Conservation (phyloP, 257 asterid genomes). For the Solanum gracilifrons region DNA sequence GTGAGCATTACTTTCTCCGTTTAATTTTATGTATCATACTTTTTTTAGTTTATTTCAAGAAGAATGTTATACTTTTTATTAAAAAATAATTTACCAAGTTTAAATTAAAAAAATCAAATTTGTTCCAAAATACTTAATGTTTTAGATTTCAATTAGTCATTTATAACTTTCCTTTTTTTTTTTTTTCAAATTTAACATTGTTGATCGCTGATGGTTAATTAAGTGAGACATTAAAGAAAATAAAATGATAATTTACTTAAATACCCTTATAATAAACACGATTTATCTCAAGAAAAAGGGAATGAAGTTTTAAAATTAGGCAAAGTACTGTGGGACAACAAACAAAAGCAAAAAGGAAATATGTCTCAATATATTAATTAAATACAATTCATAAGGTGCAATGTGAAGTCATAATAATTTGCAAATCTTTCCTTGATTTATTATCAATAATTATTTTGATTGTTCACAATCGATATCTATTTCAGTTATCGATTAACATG, state of each 20-base stretch:
- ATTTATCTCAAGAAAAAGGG: background rate
- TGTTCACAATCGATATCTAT: background rate
- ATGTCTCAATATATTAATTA: background rate
- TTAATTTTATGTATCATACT: background rate
- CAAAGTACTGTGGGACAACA: background rate
- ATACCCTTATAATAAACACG: background rate
- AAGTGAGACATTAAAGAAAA: background rate
- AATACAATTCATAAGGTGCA: background rate
- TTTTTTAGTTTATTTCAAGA: too few relatives aligned
- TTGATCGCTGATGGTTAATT: background rate
- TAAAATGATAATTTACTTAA: too few relatives aligned
- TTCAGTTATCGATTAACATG: fast-evolving
- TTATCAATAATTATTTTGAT: background rate
- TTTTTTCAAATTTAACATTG: too few relatives aligned
- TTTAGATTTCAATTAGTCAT: too few relatives aligned
- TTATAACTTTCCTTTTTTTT: fast-evolving
- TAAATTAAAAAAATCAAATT: too few relatives aligned
- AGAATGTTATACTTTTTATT: too few relatives aligned
- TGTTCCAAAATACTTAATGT: background rate
- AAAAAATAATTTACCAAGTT: too few relatives aligned
- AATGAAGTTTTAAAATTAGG: background rate
- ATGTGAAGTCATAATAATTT: background rate
- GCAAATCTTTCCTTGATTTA: background rate
- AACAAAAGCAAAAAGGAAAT: background rate
- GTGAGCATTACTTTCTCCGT: background rate